A percentile compares a stretch with the other conserved stretches of the same genome.
phyloP scores from a whole-genome alignment of 257 asterid genomes.

The Forsythia suspensa region DNA sequence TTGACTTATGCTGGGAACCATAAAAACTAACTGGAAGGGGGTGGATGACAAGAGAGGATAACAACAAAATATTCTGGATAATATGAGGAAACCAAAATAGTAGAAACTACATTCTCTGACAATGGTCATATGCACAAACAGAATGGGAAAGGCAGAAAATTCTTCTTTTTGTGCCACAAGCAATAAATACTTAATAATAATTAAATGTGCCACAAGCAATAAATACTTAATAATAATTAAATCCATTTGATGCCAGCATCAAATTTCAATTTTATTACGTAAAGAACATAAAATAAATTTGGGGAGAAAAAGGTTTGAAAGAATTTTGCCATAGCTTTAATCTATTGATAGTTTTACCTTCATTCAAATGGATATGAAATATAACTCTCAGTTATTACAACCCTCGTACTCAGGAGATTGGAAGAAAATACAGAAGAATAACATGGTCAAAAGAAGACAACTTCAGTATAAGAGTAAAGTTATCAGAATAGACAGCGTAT shows the following conservation, averaged over 20 bases:
- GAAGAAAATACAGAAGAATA: constrained; percentile 6
- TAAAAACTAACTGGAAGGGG: background rate
- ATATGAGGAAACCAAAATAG: background rate
- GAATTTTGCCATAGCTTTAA: background rate
- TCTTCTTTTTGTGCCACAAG: background rate
- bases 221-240: background rate
- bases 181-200: background rate
- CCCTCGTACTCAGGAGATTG: background rate
- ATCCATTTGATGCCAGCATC: background rate
- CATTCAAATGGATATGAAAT: constrained; percentile 7
- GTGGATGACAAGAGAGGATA: background rate
- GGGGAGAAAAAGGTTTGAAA: background rate
- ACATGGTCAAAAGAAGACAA: constrained; percentile 1
- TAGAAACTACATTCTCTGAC: background rate
- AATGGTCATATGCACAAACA: background rate
- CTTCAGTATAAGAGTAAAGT: background rate
- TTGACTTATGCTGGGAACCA: background rate
- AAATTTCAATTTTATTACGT: background rate
- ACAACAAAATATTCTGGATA: background rate
- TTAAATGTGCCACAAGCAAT: background rate
- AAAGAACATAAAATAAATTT: background rate
- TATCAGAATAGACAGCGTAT: background rate
- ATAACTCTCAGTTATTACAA: no score
- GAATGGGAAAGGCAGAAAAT: background rate
- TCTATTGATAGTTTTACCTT: constrained; percentile 5